Base-by-base conservation (phyloP, 306 rosid species). In the Betula pendula region DNA sequence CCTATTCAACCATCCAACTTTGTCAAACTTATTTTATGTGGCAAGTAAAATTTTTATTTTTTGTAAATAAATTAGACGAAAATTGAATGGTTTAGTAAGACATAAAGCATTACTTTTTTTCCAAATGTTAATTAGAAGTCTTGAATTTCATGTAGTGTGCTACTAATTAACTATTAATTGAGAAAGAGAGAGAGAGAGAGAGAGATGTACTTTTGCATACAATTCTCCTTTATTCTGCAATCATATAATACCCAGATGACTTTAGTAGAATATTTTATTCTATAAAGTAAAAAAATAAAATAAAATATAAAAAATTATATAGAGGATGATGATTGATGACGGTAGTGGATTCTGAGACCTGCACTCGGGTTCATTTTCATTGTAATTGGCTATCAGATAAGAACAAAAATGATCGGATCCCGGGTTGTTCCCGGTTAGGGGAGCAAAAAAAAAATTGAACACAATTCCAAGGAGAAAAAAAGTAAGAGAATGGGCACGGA, bases 281-380 rank as follows among this genome's bases (percentile, higher is more conserved):
- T 56, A 56, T 56, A 12, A 56, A 24, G 63, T 56, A 56, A 24
- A 10, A 55, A 8, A 20, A 11, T 1, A 56, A 56, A 24, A 20
- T 2, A 8, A 55, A 20, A 35, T 3, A 35, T 5, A 38, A 38
- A 5, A 0, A 7, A 38, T 38, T 5, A 38, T 38, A 38, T 38
- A 38, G 42, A 25, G 42, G 68, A 27, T 27, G 68, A 60, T 29
- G 68, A 60, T n/a, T 27, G 68, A 60, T 29, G 68, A 60, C 38
- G 9, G 40, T 13, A 29, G 68, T 60, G 68, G 42, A 50, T 50
- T 50, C 56, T 27, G n/a, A 60, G 20, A 3, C n/a, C 68, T 13
- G 38, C 42, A 60, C n/a, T 60, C 1, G 27, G 68, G 68, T 35
- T 27, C n/a, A 60, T 60, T 60, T 60, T 60, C 68, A 13, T 27